These are phyloP conservation scores for Pseudotulostoma volvatum DNA, from an alignment of 495 filamentous ascomycete genomes.

Conservation along the genomic window DNA sequence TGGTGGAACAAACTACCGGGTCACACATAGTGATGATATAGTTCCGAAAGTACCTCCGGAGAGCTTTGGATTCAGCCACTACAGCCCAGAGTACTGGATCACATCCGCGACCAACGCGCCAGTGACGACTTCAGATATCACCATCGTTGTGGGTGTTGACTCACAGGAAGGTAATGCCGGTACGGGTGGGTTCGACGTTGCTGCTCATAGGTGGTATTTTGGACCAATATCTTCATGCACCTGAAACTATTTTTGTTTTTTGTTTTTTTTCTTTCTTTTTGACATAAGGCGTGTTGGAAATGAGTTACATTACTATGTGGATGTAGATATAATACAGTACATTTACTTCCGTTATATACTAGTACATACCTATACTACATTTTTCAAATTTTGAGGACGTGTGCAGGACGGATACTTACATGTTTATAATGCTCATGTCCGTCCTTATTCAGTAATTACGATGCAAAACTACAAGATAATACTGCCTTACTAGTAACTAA, in stretches of 20 bases:
- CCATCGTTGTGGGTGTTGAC: constrained; percentile 9
- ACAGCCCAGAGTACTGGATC: constrained; percentile 49
- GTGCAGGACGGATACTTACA: too few relatives aligned
- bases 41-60: constrained; percentile 42
- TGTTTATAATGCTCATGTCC: too few relatives aligned
- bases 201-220: constrained; percentile 32
- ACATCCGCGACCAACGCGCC: constrained; percentile 13
- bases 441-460: too few relatives aligned
- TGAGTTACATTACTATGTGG: too few relatives aligned
- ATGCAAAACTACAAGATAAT: too few relatives aligned
- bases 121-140: constrained; percentile 19
- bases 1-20: constrained; percentile 34
- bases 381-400: too few relatives aligned
- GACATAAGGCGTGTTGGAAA: too few relatives aligned
- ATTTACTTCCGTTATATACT: too few relatives aligned
- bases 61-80: constrained; percentile 38
- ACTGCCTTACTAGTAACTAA: too few relatives aligned
- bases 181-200: constrained; percentile 3
- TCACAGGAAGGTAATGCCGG: constrained; percentile 20
- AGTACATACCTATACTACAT: too few relatives aligned
- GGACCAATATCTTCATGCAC: constrained; percentile 7
- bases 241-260: not conserved
- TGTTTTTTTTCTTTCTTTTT: too few relatives aligned
- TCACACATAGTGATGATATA: constrained; percentile 49
- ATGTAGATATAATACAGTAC: too few relatives aligned